Conservation (phyloP, 2,329 filamentous ascomycete genomes). For the Chrysoporthe deuterocubensis region DNA sequence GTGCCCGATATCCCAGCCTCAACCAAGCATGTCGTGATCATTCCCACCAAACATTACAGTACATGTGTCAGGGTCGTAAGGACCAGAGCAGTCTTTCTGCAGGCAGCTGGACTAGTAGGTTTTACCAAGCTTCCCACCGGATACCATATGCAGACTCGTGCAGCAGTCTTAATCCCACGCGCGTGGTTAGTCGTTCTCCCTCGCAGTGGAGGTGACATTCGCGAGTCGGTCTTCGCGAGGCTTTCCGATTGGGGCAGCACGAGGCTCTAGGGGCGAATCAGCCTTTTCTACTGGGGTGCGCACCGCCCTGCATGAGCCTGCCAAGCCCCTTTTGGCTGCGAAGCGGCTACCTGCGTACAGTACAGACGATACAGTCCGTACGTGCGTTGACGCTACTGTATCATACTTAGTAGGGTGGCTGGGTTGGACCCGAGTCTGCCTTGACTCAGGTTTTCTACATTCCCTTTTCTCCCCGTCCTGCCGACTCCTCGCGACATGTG, state of each 20-base stretch:
- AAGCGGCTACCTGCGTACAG: conserved; percentile 20
- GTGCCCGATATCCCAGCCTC: not conserved
- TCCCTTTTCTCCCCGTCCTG: not conserved
- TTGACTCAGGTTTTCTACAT: not conserved
- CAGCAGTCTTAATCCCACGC: conserved; percentile 20
- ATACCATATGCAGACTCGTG: conserved; percentile 4
- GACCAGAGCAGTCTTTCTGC: not conserved
- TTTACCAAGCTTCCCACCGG: not conserved
- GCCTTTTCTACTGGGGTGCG: conserved; percentile 22
- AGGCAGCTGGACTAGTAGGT: not conserved
- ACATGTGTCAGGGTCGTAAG: not conserved
- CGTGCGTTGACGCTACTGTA: not conserved
- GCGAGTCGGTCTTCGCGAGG: conserved; percentile 3
- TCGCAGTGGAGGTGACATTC: conserved; percentile 18
- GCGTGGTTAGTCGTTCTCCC: conserved; percentile 26
- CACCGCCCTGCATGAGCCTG: conserved; percentile 16
- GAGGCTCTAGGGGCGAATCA: conserved; percentile 22
- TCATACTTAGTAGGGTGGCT: not conserved
- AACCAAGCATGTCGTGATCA: not conserved
- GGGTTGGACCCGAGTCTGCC: not conserved
- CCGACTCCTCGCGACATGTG: not conserved
- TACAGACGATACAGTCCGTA: not conserved
- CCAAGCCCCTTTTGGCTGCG: conserved; percentile 23
- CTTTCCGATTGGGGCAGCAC: conserved; percentile 27
- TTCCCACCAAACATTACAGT: not conserved